Conservation (phyloP, 1,284 basidiomycete species). For the Rhizoctonia solani region DNA sequence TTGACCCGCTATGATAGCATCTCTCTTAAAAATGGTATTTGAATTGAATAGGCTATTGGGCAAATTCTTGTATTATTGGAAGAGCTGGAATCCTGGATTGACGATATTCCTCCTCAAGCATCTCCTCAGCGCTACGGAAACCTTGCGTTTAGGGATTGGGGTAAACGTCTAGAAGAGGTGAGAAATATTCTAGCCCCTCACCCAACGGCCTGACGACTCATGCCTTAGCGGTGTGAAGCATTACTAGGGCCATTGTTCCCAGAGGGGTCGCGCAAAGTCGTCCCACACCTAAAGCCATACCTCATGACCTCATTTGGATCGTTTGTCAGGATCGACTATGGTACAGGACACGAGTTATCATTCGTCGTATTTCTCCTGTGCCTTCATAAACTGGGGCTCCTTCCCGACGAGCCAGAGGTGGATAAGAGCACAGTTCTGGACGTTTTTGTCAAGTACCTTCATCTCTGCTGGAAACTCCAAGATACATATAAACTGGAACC, state of each 20-base stretch:
- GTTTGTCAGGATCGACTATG: slow-evolving; percentile 92
- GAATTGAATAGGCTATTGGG: slow-evolving; percentile 53
- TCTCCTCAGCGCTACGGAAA: slow-evolving; percentile 94
- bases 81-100: slow-evolving; percentile 75
- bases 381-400: slow-evolving; percentile 45
- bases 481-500: slow-evolving; percentile 92
- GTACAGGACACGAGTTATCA: slow-evolving; percentile 92
- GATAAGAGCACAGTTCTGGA: slow-evolving; percentile 47
- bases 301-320: slow-evolving; percentile 88
- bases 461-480: slow-evolving; percentile 84
- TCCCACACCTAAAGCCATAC: slow-evolving; percentile 73
- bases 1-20: too few relatives aligned
- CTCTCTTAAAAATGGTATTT: too few relatives aligned
- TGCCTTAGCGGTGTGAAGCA: slow-evolving; percentile 59
- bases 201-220: not conserved
- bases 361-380: slow-evolving; percentile 81
- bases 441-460: slow-evolving; percentile 65
- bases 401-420: slow-evolving; percentile 30
- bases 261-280: slow-evolving; percentile 50
- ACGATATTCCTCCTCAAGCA: slow-evolving; percentile 77
- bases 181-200: slow-evolving; percentile 39
- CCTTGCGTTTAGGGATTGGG: slow-evolving; percentile 89
- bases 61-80: slow-evolving; percentile 64
- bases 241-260: slow-evolving; percentile 62
- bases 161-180: slow-evolving; percentile 77